Evolutionary conservation across 2,329 filamentous ascomycete species (phyloP), one percentile per base, ranked within the genome.

Genomic region (Podosphaera aphanis): DNA sequence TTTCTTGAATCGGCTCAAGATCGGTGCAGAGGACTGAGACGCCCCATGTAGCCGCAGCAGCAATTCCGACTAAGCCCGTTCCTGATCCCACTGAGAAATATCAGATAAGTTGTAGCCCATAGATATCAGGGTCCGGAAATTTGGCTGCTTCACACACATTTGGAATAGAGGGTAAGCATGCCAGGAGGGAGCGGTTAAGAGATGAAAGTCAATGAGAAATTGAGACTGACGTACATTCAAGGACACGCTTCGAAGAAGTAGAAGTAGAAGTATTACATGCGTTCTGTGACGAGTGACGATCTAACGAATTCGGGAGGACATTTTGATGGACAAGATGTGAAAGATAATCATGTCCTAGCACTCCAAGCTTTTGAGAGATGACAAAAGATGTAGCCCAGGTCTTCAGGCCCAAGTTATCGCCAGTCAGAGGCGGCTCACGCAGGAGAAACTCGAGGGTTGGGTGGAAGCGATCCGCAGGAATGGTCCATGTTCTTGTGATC

Each of bases 361-460:
- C 35, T 18, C 65, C 65, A 21, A 95, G 70, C 20, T 81, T 74
- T 52, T 74, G 79, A 0, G 88, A 80, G 3, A 95, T 74, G 2
- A 92, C 70, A 57, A 85, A 92, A 0, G 85, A 88, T 0, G 85
- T 88, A 0, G 82, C 83, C 90, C 90, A 95, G 0, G 90, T 98
- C 62, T 98, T 95, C 60, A 92, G 70, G 1, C 90, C 90, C 16
- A 95, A 67, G 48, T 83, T 81, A 60, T 94, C 88, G 5, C 81
- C 81, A 0, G 83, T 93, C 47, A 95, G 66, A 0, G 85, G 77
- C 1, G 90, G 90, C 59, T 98, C 90, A 47, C 83, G 72, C 35
- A 98, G 74, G 31, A 71, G 69, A 44, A 98, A 65, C 40, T 77
- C 69, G 52, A 85, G 69, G n/a, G 52, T 44, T 18, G 51, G 47